A percentile compares a stretch with the other conserved stretches of the same genome.
Conservation (phyloP, 2,329 filamentous ascomycete species). For the Sordariomycetes sp. region DNA sequence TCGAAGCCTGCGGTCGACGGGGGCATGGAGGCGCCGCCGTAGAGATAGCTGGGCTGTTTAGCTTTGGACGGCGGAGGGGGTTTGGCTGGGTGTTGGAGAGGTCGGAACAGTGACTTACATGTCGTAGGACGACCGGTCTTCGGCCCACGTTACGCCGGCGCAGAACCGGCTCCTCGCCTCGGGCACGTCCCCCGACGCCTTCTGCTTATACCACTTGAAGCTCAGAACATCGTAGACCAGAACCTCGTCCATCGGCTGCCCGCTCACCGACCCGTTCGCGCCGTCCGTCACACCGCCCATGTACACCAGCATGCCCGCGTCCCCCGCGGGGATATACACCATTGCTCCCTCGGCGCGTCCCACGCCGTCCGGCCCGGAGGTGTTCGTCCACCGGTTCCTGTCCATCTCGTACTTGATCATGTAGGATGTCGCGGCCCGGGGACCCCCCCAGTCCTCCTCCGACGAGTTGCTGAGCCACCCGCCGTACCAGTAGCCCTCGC, state of each 20-base stretch:
- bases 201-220: constrained; percentile 49
- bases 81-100: background rate
- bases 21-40: constrained; percentile 43
- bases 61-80: background rate
- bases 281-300: constrained; percentile 47
- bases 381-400: constrained; percentile 37
- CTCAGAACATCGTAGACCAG: constrained; percentile 50
- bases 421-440: constrained; percentile 34
- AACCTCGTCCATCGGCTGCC: constrained; percentile 37
- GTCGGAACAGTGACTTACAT: constrained; percentile 31
- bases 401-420: constrained; percentile 48
- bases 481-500: constrained; percentile 50
- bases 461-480: constrained; percentile 49
- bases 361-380: constrained; percentile 38
- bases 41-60: constrained; percentile 39
- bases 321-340: constrained; percentile 48
- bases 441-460: constrained; percentile 35
- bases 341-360: constrained; percentile 49
- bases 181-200: constrained; percentile 41
- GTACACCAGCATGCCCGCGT: constrained; percentile 48
- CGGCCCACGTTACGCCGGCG: constrained; percentile 47
- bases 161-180: constrained; percentile 46
- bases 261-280: constrained; percentile 31
- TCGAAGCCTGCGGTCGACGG: constrained; percentile 38
- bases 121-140: constrained; percentile 52